Evolutionary conservation across 1,284 basidiomycete genomes (phyloP), one percentile per base, ranked within the genome.

Genomic region (Vanrija sp.): DNA sequence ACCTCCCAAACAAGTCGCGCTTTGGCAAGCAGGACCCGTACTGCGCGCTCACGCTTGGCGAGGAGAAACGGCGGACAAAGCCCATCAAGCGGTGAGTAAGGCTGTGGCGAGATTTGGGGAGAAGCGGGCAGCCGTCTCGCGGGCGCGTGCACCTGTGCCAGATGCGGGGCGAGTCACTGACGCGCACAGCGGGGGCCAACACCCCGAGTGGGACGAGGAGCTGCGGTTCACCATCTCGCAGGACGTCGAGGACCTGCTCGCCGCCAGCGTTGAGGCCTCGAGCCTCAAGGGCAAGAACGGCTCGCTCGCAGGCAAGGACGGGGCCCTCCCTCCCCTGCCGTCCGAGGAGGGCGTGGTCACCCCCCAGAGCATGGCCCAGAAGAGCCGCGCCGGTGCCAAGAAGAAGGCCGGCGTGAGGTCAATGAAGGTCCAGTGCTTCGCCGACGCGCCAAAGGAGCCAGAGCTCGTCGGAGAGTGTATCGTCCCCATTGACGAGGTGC

Each of bases 21-120:
- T 93, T 97, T 50, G 92, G 95, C 62, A 98, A 98, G 75, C 96
- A 98, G 76, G 93, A 97, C 71, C 96, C 96, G 0, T 98, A 94
- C 75, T 95, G 92, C 66, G 79, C 86, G 22, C 81, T 97, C 38
- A 78, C 80, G 6, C 80, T 93, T 54, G 87, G 88, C 66, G 84
- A 85, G 43, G 85, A 91, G 75, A 93, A 85, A 68, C 84, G 85
- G 51, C 83, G 87, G 47, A 94, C 95, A 25, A 88, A 88, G 73
- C 84, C 92, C 8, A 89, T 98, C 75, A 94, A 91, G 72, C 87
- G 74, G 72, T 75, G 51, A 47, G 69, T 56, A 20, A 23, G 14
- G 10, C 20, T 23, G 31, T 31, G 31, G 31, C 31, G 31, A 31
- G 31, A 31, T 31, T 31, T 31, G 27, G 27, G n/a, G 12, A 31